Percentiles rank a stretch among this genome's conserved stretches.
phyloP scores from a whole-genome alignment of 83 land plant species.

The Picea mariana region DNA sequence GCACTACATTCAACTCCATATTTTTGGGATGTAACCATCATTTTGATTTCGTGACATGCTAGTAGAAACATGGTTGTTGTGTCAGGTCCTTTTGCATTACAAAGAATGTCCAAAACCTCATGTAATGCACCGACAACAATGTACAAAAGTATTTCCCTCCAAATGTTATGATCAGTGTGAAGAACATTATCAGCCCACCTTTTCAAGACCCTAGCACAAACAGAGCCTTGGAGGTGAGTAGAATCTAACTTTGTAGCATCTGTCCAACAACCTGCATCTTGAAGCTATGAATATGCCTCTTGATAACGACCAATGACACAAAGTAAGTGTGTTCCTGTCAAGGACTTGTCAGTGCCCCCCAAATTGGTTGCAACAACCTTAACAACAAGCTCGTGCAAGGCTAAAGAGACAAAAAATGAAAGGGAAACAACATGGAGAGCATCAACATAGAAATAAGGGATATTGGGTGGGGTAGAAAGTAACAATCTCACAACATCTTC shows the following conservation, averaged over 20 bases:
- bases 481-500: conserved; percentile 90
- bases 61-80: conserved; percentile 91
- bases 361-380: conserved; percentile 99
- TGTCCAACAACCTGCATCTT: no score
- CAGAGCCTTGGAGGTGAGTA: no score
- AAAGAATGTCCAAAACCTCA: conserved; percentile 90
- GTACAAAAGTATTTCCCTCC: conserved; percentile 89
- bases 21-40: conserved; percentile 22
- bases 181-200: conserved; percentile 93
- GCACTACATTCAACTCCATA: conserved; percentile 15
- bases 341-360: conserved; percentile 90
- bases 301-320: conserved; percentile 62
- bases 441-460: conserved; percentile 85
- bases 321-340: conserved; percentile 92
- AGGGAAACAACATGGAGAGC: conserved; percentile 95
- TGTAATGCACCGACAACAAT: conserved; percentile 86
- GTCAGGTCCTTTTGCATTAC: conserved; percentile 80
- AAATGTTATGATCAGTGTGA: conserved; percentile 77
- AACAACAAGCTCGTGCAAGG: conserved; percentile 92
- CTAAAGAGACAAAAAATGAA: conserved; percentile 91
- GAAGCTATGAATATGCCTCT: no score
- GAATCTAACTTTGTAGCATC: no score
- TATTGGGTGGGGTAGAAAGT: conserved; percentile 88
- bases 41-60: conserved; percentile 89
- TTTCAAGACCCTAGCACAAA: conserved; percentile 75